phyloP scores from a whole-genome alignment of 805 yeast species.

The Saccharomycopsis microspora region DNA sequence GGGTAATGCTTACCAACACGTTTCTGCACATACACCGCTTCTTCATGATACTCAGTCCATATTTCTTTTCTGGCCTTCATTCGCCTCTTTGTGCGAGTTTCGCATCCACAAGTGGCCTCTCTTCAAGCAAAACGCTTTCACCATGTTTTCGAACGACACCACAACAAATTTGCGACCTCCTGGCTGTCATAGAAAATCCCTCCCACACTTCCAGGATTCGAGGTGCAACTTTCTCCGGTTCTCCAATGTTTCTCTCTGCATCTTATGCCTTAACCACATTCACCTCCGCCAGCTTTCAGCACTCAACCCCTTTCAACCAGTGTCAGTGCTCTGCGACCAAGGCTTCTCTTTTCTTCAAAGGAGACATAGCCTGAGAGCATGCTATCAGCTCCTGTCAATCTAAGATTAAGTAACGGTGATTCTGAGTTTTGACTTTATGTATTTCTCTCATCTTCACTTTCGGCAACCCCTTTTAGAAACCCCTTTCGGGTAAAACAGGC shows the following conservation, averaged over 20 bases:
- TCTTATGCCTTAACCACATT: conserved; percentile 58
- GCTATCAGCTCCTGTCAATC: too few relatives aligned
- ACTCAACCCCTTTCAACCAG: conserved; percentile 55
- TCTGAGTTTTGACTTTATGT: too few relatives aligned
- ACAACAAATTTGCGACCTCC: conserved; percentile 74
- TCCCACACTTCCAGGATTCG: conserved; percentile 48
- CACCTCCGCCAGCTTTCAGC: conserved; percentile 72
- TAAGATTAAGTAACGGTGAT: too few relatives aligned
- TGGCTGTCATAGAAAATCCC: conserved; percentile 68
- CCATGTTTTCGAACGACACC: conserved; percentile 59
- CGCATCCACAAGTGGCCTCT: conserved; percentile 54
- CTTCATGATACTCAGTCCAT: conserved; percentile 39
- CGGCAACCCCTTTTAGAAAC: too few relatives aligned
- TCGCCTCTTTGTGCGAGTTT: conserved; percentile 24
- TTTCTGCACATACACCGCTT: conserved; percentile 27
- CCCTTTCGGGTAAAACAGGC: too few relatives aligned
- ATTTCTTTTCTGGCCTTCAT: conserved; percentile 27
- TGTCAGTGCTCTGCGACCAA: conserved; percentile 59
- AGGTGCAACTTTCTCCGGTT: not conserved
- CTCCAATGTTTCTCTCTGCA: conserved; percentile 68
- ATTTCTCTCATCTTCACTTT: too few relatives aligned
- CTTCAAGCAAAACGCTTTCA: conserved; percentile 67
- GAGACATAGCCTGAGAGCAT: too few relatives aligned
- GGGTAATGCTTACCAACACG: conserved; percentile 5
- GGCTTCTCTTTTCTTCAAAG: conserved; percentile 22